These are phyloP conservation scores for Friedmanniomyces endolithicus DNA, from an alignment of 495 filamentous ascomycete species.

Conservation along the genomic window DNA sequence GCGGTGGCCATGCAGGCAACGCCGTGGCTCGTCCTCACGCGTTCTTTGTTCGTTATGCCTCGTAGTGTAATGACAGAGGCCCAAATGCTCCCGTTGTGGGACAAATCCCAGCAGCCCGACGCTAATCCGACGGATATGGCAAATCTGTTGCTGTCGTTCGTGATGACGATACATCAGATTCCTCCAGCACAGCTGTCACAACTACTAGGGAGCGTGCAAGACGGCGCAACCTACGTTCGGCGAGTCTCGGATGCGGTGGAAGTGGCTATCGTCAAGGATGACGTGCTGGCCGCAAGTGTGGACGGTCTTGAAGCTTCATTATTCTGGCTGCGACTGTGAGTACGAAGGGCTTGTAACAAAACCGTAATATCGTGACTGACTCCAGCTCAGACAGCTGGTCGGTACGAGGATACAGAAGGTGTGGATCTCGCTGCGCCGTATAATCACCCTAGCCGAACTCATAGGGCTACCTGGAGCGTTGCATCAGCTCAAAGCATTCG, in stretches of 20 bases:
- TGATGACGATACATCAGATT: background rate
- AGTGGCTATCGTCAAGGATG: background rate
- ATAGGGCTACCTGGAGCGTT: constrained; percentile 1
- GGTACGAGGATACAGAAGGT: background rate
- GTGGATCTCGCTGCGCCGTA: constrained; percentile 3
- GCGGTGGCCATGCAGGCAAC: background rate
- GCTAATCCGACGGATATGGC: background rate
- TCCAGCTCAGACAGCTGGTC: background rate
- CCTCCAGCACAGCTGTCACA: background rate
- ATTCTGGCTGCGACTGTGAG: constrained; percentile 2
- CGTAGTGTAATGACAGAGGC: background rate
- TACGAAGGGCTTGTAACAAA: background rate
- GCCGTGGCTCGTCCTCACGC: background rate
- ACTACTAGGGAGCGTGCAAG: background rate
- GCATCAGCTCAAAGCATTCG: background rate
- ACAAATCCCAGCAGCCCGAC: background rate
- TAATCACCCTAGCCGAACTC: constrained; percentile 3
- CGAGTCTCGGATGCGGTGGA: constrained; percentile 1
- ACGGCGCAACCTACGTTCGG: background rate
- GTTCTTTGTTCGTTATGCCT: background rate
- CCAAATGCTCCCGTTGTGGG: background rate
- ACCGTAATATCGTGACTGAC: background rate
- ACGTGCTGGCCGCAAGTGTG: background rate
- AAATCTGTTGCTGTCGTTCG: background rate
- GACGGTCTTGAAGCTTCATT: constrained; percentile 4